Conservation (phyloP, 306 rosid genomes). For the Vigna nakashimae region DNA sequence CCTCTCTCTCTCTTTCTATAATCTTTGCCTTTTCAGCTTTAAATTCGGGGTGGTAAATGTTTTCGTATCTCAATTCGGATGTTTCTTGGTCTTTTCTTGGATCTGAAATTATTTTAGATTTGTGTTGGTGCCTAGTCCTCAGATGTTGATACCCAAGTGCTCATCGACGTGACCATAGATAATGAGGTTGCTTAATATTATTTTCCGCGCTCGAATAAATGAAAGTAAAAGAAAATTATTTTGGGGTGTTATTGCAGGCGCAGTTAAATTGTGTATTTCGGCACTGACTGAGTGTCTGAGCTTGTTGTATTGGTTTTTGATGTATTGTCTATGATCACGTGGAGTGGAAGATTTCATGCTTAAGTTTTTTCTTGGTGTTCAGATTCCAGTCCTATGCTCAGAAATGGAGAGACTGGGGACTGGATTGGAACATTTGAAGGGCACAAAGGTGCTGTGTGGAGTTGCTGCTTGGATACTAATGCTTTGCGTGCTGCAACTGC, state of each 20-base stretch:
- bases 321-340: not conserved
- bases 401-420: constrained; percentile 98
- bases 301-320: constrained; percentile 13
- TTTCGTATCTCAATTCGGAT: not conserved
- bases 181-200: not conserved
- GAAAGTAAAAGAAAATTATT: not conserved
- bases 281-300: not conserved
- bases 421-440: constrained; percentile 99
- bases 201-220: not conserved
- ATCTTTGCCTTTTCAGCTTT: not conserved
- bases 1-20: not conserved
- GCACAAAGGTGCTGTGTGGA: constrained; percentile 99
- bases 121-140: not conserved
- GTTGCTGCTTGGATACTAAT: constrained; percentile 95
- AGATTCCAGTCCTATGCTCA: constrained; percentile 97
- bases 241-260: not conserved
- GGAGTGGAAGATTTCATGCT: not conserved
- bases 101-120: not conserved
- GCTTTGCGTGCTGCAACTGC: constrained; percentile 97
- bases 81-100: constrained; percentile 8
- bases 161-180: not conserved
- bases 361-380: constrained; percentile 28
- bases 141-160: not conserved
- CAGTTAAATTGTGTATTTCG: not conserved
- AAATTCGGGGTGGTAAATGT: not conserved